phyloP scores from a whole-genome alignment of 2,329 filamentous ascomycete genomes.

The Fusarium fracticaudum region DNA sequence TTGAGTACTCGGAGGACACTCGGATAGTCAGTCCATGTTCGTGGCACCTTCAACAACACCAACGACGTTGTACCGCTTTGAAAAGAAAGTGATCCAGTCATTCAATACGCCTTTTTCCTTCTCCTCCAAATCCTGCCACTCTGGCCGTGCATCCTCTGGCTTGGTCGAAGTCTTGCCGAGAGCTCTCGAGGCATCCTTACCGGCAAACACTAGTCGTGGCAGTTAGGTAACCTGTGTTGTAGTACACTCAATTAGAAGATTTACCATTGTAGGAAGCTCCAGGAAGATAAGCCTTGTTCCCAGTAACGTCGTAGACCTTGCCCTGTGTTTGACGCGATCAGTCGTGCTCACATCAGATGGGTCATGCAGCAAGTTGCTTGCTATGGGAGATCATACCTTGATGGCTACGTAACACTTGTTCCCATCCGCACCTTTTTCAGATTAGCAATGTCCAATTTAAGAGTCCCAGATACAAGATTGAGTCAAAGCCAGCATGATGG shows the following conservation, averaged over 20 bases:
- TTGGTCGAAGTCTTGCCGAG: conserved; percentile 89
- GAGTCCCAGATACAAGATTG: not conserved
- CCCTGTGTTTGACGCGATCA: conserved; percentile 64
- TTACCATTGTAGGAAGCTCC: conserved; percentile 87
- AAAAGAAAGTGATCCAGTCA: conserved; percentile 97
- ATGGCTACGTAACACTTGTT: conserved; percentile 75
- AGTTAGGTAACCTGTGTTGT: conserved; percentile 6
- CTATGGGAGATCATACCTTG: conserved; percentile 59
- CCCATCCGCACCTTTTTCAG: conserved; percentile 67
- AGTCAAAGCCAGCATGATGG: not conserved
- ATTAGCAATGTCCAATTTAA: conserved; percentile 29
- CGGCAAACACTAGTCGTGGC: conserved; percentile 79
- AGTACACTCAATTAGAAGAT: not conserved
- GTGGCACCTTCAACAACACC: conserved; percentile 71
- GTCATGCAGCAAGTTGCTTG: conserved; percentile 4
- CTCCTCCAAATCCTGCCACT: conserved; percentile 85
- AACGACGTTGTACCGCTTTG: conserved; percentile 93
- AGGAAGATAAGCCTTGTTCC: conserved; percentile 85
- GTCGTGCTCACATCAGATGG: not conserved
- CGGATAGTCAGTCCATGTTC: conserved; percentile 57
- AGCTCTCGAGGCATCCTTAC: conserved; percentile 94
- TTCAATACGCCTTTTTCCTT: conserved; percentile 86
- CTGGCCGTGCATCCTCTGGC: conserved; percentile 79
- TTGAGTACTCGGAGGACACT: conserved; percentile 27
- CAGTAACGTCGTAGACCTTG: conserved; percentile 92